Evolutionary conservation across 2,329 filamentous ascomycete genomes (phyloP), one percentile per base, ranked within the genome.

Genomic region (Nemania abortiva): DNA sequence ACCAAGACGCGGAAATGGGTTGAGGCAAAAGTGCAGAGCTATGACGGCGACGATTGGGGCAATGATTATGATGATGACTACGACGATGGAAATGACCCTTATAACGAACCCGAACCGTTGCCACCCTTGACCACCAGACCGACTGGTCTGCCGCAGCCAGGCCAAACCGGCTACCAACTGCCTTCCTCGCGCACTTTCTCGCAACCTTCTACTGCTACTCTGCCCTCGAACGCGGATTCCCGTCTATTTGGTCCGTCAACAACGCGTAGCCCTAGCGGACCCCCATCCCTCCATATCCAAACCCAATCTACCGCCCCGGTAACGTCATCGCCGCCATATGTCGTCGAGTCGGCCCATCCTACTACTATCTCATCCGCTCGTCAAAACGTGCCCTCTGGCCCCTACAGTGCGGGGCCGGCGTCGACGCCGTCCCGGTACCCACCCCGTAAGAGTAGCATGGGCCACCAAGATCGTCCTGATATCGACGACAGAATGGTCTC

Each of bases 1-100:
- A 88, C 90, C 65, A 97, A 97, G 83, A 98, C 95, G 64, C 92
- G 91, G 82, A 97, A 97, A 87, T 98, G 95, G 95, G 91, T 95
- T 45, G 92, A 97, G 76, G 95, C 95, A 42, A 95, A 95, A 80
- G 86, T 89, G 67, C 90, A 92, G 75, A 92, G 89, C 77, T 98
- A 98, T 77, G 95, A 95, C 76, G 95, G 95, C 71, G 94, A 97
- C 76, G 95, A 97, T 77, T 98, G 95, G 95, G 95, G 94, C 42
- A 91, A 86, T 65, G 89, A 91, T 42, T 88, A n/a, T n/a, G n/a
- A 90, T 9, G 87, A 89, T 66, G 87, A 89, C n/a, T 87, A 90
- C 37, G 85, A 85, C 3, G 82, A 89, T 61, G 87, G 89, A 20
- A 84, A 86, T 63, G 86, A 88, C 49, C 85, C 87, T 42, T 75